These are phyloP conservation scores for Tricholoma hemisulphureum DNA, from an alignment of 768 basidiomycete species.

Conservation along the genomic window DNA sequence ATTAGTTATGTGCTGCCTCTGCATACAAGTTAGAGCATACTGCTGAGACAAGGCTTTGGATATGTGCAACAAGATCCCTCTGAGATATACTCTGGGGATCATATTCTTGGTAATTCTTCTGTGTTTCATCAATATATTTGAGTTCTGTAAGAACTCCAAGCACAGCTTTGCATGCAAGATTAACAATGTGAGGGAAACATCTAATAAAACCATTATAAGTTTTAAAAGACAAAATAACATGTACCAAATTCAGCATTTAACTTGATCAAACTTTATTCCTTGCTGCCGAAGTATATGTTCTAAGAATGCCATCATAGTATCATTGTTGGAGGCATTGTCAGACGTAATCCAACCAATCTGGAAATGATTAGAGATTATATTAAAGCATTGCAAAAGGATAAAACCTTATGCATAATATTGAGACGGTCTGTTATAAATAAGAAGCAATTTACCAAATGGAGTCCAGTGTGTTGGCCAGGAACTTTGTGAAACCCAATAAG, in stretches of 20 bases:
- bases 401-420: background rate
- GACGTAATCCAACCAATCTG: no score
- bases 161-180: conserved; percentile 22
- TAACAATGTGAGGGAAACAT: conserved; percentile 26
- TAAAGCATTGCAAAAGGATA: background rate
- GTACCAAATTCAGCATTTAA: background rate
- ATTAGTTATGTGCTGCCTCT: background rate
- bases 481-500: conserved; percentile 7
- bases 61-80: conserved; percentile 10
- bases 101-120: background rate
- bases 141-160: conserved; percentile 15
- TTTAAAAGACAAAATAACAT: background rate
- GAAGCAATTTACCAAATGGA: conserved; percentile 10
- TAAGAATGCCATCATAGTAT: conserved; percentile 12
- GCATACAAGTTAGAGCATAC: conserved; percentile 6
- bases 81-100: background rate
- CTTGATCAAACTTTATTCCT: conserved; percentile 8
- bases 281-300: background rate
- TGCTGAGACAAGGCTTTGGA: conserved; percentile 8
- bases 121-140: conserved; percentile 3
- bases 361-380: background rate
- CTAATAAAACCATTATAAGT: conserved; percentile 2
- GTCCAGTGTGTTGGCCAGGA: conserved; percentile 8
- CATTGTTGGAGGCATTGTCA: conserved; percentile 22
- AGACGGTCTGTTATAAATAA: no score